phyloP scores from a whole-genome alignment of 2,329 filamentous ascomycete genomes.

The Pseudohalonectria lignicola region DNA sequence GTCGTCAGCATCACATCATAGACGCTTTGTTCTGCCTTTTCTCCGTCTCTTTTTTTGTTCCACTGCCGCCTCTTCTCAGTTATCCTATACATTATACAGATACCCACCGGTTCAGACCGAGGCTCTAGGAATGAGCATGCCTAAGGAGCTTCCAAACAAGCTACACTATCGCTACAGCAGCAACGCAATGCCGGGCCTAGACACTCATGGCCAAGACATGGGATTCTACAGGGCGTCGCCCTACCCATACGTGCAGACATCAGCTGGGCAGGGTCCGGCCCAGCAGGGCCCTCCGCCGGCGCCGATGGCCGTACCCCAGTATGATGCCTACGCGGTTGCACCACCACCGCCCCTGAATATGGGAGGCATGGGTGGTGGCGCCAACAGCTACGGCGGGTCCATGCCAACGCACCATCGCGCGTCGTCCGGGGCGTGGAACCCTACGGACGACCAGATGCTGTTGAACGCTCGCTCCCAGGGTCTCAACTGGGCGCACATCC shows the following conservation, averaged over 20 bases:
- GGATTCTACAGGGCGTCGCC: too few species aligned
- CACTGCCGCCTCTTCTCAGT: too few species aligned
- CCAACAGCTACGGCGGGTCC: constrained; percentile 11
- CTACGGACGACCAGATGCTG: constrained; percentile 63
- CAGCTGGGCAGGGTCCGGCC: too few species aligned
- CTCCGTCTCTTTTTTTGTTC: too few species aligned
- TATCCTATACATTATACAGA: too few species aligned
- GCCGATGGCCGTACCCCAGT: constrained; percentile 14
- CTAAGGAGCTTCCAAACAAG: constrained; percentile 16
- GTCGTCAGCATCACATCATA: too few species aligned
- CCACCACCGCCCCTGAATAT: constrained; percentile 16
- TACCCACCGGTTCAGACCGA: too few species aligned
- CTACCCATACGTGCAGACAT: too few species aligned
- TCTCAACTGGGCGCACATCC: constrained; percentile 77
- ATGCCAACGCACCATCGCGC: constrained; percentile 35
- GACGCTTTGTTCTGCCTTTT: too few species aligned
- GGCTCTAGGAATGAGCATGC: too few species aligned
- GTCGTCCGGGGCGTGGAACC: constrained; percentile 60
- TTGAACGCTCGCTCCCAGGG: constrained; percentile 61
- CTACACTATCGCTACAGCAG: constrained; percentile 12
- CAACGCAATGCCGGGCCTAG: background rate
- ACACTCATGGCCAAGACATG: too few species aligned
- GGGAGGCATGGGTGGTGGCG: too few species aligned
- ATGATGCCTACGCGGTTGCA: constrained; percentile 21
- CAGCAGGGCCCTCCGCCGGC: constrained; percentile 9